These are phyloP conservation scores for Ascomycota sp. DNA, from an alignment of 2,329 filamentous ascomycete genomes.

Conservation along the genomic window DNA sequence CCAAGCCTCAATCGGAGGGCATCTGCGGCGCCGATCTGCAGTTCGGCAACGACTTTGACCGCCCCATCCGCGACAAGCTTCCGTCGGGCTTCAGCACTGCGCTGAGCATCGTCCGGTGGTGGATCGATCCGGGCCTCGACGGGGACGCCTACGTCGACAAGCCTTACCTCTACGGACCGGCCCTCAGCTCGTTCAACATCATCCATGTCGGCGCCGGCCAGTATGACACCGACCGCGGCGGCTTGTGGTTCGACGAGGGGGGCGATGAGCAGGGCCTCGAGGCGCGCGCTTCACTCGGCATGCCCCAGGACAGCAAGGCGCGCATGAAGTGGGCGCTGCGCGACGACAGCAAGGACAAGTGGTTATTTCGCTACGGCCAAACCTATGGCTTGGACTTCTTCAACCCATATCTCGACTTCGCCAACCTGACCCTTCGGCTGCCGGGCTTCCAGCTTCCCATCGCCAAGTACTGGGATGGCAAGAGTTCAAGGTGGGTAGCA, in stretches of 20 bases:
- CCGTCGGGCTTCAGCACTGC: constrained; percentile 75
- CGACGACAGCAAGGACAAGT: constrained; percentile 25
- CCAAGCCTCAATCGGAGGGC: too few relatives aligned
- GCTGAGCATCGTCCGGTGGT: constrained; percentile 71
- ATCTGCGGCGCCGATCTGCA: constrained; percentile 57
- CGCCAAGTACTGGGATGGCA: constrained; percentile 63
- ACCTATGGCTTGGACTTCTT: constrained; percentile 50
- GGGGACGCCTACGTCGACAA: constrained; percentile 75
- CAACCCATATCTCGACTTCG: constrained; percentile 81
- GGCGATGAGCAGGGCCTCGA: constrained; percentile 35
- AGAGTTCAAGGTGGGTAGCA: constrained; percentile 44
- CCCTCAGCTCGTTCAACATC: constrained; percentile 60
- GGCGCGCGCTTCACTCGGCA: constrained; percentile 22
- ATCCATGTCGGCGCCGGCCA: constrained; percentile 41
- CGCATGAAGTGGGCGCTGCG: constrained; percentile 39
- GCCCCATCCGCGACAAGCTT: constrained; percentile 67
- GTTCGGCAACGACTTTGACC: constrained; percentile 91
- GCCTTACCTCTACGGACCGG: constrained; percentile 71
- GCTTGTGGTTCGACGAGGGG: constrained; percentile 43
- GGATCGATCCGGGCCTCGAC: constrained; percentile 76
- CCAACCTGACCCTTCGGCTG: constrained; percentile 46
- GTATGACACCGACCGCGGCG: constrained; percentile 25
- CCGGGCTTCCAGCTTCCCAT: constrained; percentile 56
- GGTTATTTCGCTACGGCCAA: constrained; percentile 32
- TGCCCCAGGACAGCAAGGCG: constrained; percentile 29